Percentiles rank a stretch among this genome's conserved stretches.
Evolutionary conservation across 345 rosid species (phyloP).

Genomic region (Sisymbrium irio): DNA sequence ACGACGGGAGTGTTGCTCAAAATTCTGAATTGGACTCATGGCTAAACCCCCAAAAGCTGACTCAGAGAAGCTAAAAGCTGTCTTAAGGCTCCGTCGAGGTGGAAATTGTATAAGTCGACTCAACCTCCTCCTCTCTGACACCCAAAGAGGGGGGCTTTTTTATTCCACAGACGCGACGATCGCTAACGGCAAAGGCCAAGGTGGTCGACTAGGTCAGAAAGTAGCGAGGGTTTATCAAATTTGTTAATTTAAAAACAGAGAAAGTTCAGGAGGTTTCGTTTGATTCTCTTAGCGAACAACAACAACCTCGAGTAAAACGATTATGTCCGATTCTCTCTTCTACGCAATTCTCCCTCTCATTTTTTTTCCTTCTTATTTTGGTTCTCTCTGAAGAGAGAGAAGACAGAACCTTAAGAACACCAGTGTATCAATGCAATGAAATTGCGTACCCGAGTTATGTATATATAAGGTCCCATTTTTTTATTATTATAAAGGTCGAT

Average conservation of each 20-base stretch:
- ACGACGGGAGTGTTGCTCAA: slow-evolving; percentile 88
- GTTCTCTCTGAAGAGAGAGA: slow-evolving; percentile 25
- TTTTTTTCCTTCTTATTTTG: background rate
- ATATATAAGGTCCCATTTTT: too few relatives aligned
- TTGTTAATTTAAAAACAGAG: background rate
- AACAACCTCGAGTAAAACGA: background rate
- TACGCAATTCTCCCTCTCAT: slow-evolving; percentile 20
- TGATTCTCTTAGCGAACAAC: background rate
- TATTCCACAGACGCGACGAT: background rate
- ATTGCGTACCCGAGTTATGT: background rate
- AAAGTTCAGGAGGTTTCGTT: background rate
- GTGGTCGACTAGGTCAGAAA: slow-evolving; percentile 30
- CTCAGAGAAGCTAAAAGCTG: background rate
- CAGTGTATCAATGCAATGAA: slow-evolving; percentile 3
- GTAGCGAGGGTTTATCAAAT: slow-evolving; percentile 3
- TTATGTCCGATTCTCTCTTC: background rate
- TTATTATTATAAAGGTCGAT: too few relatives aligned
- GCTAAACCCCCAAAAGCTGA: background rate
- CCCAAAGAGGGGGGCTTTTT: background rate
- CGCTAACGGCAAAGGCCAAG: background rate
- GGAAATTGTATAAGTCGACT: background rate
- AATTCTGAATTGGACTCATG: slow-evolving; percentile 95
- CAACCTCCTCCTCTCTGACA: background rate
- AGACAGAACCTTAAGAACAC: background rate
- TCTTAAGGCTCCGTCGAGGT: slow-evolving; percentile 21